Conservation (phyloP, 306 rosid genomes). For the Sindora glabra region DNA sequence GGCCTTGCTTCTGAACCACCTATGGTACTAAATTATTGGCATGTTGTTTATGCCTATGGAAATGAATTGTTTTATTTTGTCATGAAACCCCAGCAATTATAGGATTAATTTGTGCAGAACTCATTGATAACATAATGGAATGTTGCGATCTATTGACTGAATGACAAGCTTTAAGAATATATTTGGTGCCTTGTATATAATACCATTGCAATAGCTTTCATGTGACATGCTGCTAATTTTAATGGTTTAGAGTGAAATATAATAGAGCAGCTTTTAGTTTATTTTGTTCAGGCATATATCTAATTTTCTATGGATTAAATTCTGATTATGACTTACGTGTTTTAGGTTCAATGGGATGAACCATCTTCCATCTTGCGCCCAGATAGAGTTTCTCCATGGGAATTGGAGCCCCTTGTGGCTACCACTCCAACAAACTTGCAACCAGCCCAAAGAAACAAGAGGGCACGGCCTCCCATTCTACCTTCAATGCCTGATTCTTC, state of each 20-base stretch:
- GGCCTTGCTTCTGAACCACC: neutral
- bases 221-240: neutral
- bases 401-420: conserved; percentile 86
- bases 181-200: too few relatives aligned
- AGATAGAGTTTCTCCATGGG: conserved; percentile 95
- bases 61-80: too few relatives aligned
- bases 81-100: too few relatives aligned
- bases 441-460: conserved; percentile 76
- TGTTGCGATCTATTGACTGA: too few relatives aligned
- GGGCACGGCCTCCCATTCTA: conserved; percentile 67
- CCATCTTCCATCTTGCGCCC: conserved; percentile 89
- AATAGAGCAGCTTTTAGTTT: conserved; percentile 1
- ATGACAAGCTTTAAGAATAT: too few relatives aligned
- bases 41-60: neutral
- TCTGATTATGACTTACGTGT: neutral
- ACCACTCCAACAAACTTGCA: conserved; percentile 56
- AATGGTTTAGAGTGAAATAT: neutral
- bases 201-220: too few relatives aligned
- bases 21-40: neutral
- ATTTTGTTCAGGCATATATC: too few relatives aligned
- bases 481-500: conserved; percentile 61
- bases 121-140: too few relatives aligned
- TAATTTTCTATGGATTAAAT: neutral
- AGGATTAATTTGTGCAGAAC: too few relatives aligned
- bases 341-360: conserved; percentile 99